Percentiles rank a stretch among this genome's conserved stretches.
phyloP scores from a whole-genome alignment of 106 monocot species.

The Dendrobium catenatum region DNA sequence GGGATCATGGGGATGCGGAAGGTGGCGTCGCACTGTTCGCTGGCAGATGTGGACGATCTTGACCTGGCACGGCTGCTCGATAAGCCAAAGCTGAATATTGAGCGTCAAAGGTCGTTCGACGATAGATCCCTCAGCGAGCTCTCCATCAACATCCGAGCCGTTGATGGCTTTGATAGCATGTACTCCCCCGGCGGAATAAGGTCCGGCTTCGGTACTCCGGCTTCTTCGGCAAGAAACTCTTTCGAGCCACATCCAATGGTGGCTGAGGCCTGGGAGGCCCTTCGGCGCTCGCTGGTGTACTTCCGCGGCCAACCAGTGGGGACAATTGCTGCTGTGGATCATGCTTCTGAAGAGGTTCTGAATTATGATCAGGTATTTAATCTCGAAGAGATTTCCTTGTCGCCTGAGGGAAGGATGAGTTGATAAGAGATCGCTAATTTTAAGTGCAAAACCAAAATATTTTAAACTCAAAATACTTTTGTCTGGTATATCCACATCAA shows the following conservation, averaged over 20 bases:
- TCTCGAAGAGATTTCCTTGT: background rate
- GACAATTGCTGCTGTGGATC: slow-evolving; percentile 75
- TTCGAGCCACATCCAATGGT: slow-evolving; percentile 84
- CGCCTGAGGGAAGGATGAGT: background rate
- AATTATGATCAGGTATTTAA: slow-evolving; percentile 83
- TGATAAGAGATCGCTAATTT: background rate
- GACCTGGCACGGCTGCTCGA: slow-evolving; percentile 49
- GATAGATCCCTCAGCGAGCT: slow-evolving; percentile 79
- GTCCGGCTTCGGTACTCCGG: slow-evolving; percentile 52
- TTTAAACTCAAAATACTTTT: background rate
- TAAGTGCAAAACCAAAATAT: background rate
- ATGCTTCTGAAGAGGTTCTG: slow-evolving; percentile 72
- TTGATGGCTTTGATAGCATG: slow-evolving; percentile 40
- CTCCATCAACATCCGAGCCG: slow-evolving; percentile 24
- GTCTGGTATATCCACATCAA: background rate
- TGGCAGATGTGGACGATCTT: slow-evolving; percentile 45
- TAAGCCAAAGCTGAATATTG: slow-evolving; percentile 55
- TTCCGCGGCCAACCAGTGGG: slow-evolving; percentile 67
- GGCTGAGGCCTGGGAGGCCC: slow-evolving; percentile 73
- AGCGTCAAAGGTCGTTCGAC: slow-evolving; percentile 83
- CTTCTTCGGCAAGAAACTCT: slow-evolving; percentile 25
- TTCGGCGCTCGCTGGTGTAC: slow-evolving; percentile 62
- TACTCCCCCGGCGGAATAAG: slow-evolving; percentile 35
- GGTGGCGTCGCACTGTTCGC: slow-evolving; percentile 38
- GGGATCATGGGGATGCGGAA: slow-evolving; percentile 17